phyloP scores from a whole-genome alignment of 2,329 filamentous ascomycete species.

The Magnaporthiopsis poae region DNA sequence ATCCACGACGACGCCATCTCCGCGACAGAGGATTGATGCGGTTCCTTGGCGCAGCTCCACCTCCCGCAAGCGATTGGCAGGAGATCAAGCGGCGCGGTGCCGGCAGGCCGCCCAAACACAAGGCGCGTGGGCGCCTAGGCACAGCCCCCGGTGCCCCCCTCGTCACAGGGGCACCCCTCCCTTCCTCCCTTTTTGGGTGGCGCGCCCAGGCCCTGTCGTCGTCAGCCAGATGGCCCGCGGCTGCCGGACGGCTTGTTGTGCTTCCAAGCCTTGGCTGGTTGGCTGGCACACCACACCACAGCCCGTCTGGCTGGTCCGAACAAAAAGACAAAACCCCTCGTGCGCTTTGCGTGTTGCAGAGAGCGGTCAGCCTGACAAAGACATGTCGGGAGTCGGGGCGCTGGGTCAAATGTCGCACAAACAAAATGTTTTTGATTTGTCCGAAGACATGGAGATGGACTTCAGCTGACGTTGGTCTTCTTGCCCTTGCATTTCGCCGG shows the following conservation, averaged over 20 bases:
- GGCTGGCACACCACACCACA: neutral
- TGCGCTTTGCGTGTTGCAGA: neutral
- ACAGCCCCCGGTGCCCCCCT: neutral
- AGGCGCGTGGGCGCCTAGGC: neutral
- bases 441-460: neutral
- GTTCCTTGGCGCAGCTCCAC: neutral
- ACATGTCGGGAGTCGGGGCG: neutral
- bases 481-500: neutral
- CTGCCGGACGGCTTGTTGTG: too few species aligned
- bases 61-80: neutral
- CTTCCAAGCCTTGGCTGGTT: neutral
- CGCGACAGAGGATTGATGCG: too few species aligned
- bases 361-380: neutral
- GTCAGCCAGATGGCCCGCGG: neutral
- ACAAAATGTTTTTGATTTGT: too few species aligned
- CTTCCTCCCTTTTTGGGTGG: neutral
- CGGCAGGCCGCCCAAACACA: neutral
- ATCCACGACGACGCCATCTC: neutral
- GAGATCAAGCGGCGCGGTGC: neutral
- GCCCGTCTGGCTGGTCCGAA: neutral
- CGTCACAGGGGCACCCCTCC: too few species aligned
- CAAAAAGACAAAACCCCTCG: neutral
- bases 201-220: neutral
- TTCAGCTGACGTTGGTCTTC: neutral
- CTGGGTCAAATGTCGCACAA: neutral